Percentiles rank a stretch among this genome's conserved stretches.
These are phyloP conservation scores for Aspergillus ellipticus DNA, from an alignment of 495 filamentous ascomycete species.

Conservation along the genomic window DNA sequence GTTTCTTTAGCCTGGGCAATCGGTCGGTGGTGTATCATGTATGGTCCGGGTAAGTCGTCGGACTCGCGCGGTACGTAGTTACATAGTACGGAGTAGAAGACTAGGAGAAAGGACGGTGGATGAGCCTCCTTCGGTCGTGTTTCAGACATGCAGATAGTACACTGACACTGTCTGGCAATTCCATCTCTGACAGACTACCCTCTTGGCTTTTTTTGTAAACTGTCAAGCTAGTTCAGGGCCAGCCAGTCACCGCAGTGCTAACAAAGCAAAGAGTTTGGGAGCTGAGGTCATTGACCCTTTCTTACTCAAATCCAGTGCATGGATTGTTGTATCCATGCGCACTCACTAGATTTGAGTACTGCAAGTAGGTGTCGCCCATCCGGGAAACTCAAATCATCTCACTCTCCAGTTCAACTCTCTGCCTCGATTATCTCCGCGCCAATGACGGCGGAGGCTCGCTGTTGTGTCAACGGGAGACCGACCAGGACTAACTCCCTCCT, in stretches of 20 bases:
- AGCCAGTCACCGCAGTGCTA: background rate
- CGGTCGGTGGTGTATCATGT: background rate
- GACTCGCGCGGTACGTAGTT: background rate
- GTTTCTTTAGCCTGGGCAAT: background rate
- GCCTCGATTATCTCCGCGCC: background rate
- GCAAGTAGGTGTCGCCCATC: background rate
- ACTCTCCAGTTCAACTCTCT: too few relatives aligned
- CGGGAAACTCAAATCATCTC: background rate
- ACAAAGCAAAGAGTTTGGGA: background rate
- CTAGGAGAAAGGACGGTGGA: too few relatives aligned
- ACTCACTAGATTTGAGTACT: background rate
- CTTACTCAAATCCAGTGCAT: too few relatives aligned
- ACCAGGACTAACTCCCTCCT: background rate
- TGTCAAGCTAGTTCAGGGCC: background rate
- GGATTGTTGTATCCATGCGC: background rate
- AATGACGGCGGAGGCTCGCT: background rate
- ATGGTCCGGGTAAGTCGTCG: too few relatives aligned
- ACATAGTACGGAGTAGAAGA: too few relatives aligned
- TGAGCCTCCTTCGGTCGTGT: background rate
- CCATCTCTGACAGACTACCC: background rate
- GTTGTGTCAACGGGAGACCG: too few relatives aligned
- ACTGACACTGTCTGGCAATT: background rate
- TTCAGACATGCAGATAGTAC: background rate
- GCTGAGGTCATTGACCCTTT: conserved; percentile 5
- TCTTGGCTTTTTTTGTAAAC: background rate